These are phyloP conservation scores for Colletotrichum lentis DNA, from an alignment of 2,329 filamentous ascomycete genomes.

Conservation along the genomic window DNA sequence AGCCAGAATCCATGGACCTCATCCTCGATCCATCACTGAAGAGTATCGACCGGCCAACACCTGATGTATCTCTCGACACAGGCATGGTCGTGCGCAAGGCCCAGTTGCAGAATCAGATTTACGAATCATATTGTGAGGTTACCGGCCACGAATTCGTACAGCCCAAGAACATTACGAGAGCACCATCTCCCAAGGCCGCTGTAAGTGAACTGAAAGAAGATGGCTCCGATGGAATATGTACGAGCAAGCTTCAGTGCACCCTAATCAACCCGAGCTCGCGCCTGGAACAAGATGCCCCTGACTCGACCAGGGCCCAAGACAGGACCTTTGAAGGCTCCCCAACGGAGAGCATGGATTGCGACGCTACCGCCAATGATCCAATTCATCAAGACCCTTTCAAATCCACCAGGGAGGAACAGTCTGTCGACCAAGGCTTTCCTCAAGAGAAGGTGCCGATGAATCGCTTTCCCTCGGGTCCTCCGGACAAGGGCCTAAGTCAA, in stretches of 20 bases:
- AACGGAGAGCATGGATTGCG: not conserved
- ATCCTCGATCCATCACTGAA: constrained; percentile 25
- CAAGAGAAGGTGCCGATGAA: not conserved
- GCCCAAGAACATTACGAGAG: constrained; percentile 22
- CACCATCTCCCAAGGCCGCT: constrained; percentile 4
- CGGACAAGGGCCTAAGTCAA: constrained; percentile 4
- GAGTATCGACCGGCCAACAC: not conserved
- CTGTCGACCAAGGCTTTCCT: not conserved
- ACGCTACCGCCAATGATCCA: not conserved
- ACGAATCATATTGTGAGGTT: not conserved
- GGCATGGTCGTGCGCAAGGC: not conserved
- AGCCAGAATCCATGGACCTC: constrained; percentile 26
- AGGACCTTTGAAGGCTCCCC: not conserved
- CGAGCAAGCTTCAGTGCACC: not conserved
- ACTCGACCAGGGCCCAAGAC: not conserved
- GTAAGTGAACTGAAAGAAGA: not conserved
- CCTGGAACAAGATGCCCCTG: not conserved
- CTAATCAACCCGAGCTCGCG: not conserved
- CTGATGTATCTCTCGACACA: not conserved
- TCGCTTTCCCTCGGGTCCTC: not conserved
- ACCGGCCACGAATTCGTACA: constrained; percentile 15
- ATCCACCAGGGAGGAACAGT: not conserved
- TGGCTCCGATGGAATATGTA: not conserved
- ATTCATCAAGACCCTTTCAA: not conserved
- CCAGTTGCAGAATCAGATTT: not conserved